A percentile compares a stretch with the other conserved stretches of the same genome.
These are phyloP conservation scores for Penicillium argentinense DNA, from an alignment of 495 filamentous ascomycete genomes.

Conservation along the genomic window DNA sequence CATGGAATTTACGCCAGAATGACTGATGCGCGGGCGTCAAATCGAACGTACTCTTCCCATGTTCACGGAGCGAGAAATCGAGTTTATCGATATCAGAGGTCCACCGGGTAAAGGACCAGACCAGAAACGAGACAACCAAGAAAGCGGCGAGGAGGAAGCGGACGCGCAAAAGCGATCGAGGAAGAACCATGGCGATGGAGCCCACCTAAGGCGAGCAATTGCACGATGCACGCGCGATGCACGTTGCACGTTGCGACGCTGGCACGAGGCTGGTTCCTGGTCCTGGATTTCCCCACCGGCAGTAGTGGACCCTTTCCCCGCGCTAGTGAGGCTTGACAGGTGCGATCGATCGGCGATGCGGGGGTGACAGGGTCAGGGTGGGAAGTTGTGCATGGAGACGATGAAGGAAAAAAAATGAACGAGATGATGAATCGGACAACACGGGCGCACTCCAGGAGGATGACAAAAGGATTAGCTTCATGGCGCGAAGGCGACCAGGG, in stretches of 20 bases:
- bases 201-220: too few species aligned
- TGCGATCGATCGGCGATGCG: background rate
- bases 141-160: slow-evolving; percentile 22
- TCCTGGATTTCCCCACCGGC: background rate
- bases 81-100: background rate
- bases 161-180: slow-evolving; percentile 11
- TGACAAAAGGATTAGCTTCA: background rate
- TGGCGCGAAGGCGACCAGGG: background rate
- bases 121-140: slow-evolving; percentile 18
- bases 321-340: background rate
- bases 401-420: background rate
- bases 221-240: too few species aligned
- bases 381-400: background rate
- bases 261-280: background rate
- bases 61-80: background rate
- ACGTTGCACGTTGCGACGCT: too few species aligned
- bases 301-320: too few species aligned
- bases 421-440: background rate
- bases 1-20: slow-evolving; percentile 20
- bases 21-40: slow-evolving; percentile 13
- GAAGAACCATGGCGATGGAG: background rate
- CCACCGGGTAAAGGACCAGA: slow-evolving; percentile 20
- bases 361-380: background rate
- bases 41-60: background rate
- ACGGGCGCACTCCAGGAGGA: too few species aligned